phyloP scores from a whole-genome alignment of 2,329 filamentous ascomycete species.

The Thyridium curvatum region DNA sequence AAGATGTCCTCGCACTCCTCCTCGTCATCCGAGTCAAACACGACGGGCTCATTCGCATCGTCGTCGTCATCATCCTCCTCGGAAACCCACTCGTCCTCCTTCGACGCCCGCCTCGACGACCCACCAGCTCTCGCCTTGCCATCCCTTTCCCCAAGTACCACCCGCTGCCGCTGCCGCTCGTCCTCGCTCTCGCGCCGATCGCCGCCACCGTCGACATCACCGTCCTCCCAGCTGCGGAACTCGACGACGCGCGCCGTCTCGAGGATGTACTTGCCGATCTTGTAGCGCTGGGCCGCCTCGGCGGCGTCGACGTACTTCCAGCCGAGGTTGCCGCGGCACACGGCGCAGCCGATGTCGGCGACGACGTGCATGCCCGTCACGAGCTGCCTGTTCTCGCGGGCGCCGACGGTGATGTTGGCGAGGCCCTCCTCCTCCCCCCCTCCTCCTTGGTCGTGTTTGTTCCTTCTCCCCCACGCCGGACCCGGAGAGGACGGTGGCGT shows the following conservation, averaged over 20 bases:
- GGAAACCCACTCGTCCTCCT: not conserved
- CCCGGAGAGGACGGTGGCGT: constrained; percentile 9
- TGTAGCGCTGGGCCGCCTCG: constrained; percentile 56
- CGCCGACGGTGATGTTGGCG: constrained; percentile 49
- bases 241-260: constrained; percentile 53
- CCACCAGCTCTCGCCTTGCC: too few relatives aligned
- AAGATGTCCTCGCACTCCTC: constrained; percentile 64
- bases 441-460: constrained; percentile 5
- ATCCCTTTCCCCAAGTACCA: too few relatives aligned
- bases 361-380: constrained; percentile 59
- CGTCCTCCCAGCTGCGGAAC: constrained; percentile 48
- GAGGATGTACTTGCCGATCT: constrained; percentile 62
- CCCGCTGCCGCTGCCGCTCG: not conserved
- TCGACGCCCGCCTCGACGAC: constrained; percentile 9
- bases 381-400: constrained; percentile 48
- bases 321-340: constrained; percentile 51
- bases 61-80: constrained; percentile 6
- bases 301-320: constrained; percentile 65
- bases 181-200: constrained; percentile 5
- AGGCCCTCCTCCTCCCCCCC: constrained; percentile 24
- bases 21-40: constrained; percentile 59
- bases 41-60: constrained; percentile 21
- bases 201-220: constrained; percentile 4
- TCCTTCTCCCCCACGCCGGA: too few relatives aligned
- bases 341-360: constrained; percentile 53